Conservation (phyloP, 1,284 basidiomycete genomes). For the Phellopilus nigrolimitatus region DNA sequence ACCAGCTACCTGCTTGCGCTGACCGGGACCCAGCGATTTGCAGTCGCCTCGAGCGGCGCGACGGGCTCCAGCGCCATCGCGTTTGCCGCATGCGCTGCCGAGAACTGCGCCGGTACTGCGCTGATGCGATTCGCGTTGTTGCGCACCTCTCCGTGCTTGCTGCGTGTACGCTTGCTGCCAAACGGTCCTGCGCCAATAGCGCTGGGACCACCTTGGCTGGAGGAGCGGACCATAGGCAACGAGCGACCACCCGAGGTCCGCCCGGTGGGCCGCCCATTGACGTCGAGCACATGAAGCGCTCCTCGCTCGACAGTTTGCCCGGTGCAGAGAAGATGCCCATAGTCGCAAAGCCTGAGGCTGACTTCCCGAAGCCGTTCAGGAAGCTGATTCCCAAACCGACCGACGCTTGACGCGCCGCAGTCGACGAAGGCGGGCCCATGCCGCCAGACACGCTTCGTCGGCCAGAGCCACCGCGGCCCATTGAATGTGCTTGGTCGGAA, state of each 20-base stretch:
- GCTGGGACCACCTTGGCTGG: slow-evolving; percentile 63
- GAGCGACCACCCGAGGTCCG: slow-evolving; percentile 40
- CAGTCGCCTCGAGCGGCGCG: slow-evolving; percentile 69
- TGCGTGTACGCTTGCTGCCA: slow-evolving; percentile 58
- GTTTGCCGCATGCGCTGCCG: neutral
- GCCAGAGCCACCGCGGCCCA: slow-evolving; percentile 60
- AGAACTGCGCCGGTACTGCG: slow-evolving; percentile 21
- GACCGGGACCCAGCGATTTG: slow-evolving; percentile 75
- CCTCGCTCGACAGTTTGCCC: slow-evolving; percentile 64
- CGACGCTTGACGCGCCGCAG: slow-evolving; percentile 43
- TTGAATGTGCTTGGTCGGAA: slow-evolving; percentile 48
- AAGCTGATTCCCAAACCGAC: slow-evolving; percentile 53
- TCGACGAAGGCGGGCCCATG: slow-evolving; percentile 34
- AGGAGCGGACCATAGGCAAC: slow-evolving; percentile 63
- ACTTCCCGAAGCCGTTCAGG: slow-evolving; percentile 34
- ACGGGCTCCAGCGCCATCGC: slow-evolving; percentile 52
- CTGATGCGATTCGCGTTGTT: slow-evolving; percentile 35
- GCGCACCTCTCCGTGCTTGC: slow-evolving; percentile 66
- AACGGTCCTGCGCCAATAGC: slow-evolving; percentile 33
- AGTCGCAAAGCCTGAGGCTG: slow-evolving; percentile 26
- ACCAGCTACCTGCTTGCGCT: slow-evolving; percentile 36
- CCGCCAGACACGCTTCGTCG: slow-evolving; percentile 43
- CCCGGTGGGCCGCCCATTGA: slow-evolving; percentile 42
- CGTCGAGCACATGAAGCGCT: slow-evolving; percentile 57
- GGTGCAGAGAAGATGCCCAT: slow-evolving; percentile 75